Evolutionary conservation across 192 early-diverging fungal genomes (phyloP).

Genomic region (Coemansia sp.): DNA sequence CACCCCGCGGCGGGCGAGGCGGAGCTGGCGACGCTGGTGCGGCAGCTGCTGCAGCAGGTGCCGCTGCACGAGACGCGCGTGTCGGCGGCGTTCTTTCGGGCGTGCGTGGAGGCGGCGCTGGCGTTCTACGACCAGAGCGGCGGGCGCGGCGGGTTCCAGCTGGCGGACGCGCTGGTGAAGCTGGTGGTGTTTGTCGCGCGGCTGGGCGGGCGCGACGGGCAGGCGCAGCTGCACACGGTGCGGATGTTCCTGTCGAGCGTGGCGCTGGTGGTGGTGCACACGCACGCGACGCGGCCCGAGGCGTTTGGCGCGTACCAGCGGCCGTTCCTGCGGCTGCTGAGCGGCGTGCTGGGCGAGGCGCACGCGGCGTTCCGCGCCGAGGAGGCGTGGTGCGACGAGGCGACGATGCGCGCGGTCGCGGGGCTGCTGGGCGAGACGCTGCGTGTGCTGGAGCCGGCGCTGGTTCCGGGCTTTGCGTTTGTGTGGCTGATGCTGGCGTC

Average conservation of each 20-base stretch:
- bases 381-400: constrained; percentile 32
- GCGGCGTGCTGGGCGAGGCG: constrained; percentile 79
- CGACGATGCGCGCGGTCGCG: constrained; percentile 8
- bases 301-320: constrained; percentile 76
- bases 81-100: constrained; percentile 86
- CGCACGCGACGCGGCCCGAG: constrained; percentile 74
- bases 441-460: constrained; percentile 76
- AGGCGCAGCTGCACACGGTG: constrained; percentile 60
- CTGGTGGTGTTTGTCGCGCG: constrained; percentile 81
- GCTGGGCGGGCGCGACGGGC: constrained; percentile 57
- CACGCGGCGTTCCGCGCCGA: constrained; percentile 25
- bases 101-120: constrained; percentile 82
- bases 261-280: constrained; percentile 77
- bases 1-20: constrained; percentile 49
- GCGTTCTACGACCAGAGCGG: constrained; percentile 70
- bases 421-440: constrained; percentile 59
- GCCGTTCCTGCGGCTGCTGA: constrained; percentile 88
- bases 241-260: constrained; percentile 86
- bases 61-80: constrained; percentile 74
- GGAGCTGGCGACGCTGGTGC: constrained; percentile 46
- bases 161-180: constrained; percentile 91
- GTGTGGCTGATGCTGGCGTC: constrained; percentile 93
- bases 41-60: constrained; percentile 71
- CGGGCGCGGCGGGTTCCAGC: constrained; percentile 59
- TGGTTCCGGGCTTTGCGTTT: constrained; percentile 91